Evolutionary conservation across 768 basidiomycete genomes (phyloP), one percentile per base, ranked within the genome.

Genomic region (Tephrocybe sp.): DNA sequence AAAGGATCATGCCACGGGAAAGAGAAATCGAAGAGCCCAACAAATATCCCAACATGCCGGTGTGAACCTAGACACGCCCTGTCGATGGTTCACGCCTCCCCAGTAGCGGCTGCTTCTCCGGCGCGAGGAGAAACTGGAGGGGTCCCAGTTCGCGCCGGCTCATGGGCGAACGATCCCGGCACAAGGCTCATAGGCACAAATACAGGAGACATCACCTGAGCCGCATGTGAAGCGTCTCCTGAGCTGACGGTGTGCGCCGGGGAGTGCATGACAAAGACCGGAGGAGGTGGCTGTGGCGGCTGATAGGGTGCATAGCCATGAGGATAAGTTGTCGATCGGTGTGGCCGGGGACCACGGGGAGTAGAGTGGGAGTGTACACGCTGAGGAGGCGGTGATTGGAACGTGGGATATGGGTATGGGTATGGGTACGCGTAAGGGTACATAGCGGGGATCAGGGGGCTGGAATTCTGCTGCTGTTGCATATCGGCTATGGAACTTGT

Each of bases 371-470:
- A 53, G 24, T 47, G 42, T 45, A 25, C 36, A 19, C 19, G 54
- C 16, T 43, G 53, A 35, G 54, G 52, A 9, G 41, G 53, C 9
- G 46, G 48, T 28, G 45, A 25, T 18, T 46, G 44, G 27, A 51
- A 58, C 9, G 62, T 46, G 15, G 61, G 61, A 36, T 64, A 69
- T 8, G 58, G 47, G 26, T 63, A 59, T 12, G 63, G 63, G 37
- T 61, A 58, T 7, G 65, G 61, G 48, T 67, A 69, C 0, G 67
- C 60, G 46, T 63, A 69, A 1, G 71, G 68, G 50, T 69, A 73
- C 1, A 67, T 60, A 9, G 64, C 53, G 1, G 68, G 58, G 0
- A 68, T 58, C 28, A 68, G 57, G 4, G 66, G 56, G 41, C 57
- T 62, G 7, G 47, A 16, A 6, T 32, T 38, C 1, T 49, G 44